Conservation (phyloP, 2,329 filamentous ascomycete species). For the Sphaerulina musiva region DNA sequence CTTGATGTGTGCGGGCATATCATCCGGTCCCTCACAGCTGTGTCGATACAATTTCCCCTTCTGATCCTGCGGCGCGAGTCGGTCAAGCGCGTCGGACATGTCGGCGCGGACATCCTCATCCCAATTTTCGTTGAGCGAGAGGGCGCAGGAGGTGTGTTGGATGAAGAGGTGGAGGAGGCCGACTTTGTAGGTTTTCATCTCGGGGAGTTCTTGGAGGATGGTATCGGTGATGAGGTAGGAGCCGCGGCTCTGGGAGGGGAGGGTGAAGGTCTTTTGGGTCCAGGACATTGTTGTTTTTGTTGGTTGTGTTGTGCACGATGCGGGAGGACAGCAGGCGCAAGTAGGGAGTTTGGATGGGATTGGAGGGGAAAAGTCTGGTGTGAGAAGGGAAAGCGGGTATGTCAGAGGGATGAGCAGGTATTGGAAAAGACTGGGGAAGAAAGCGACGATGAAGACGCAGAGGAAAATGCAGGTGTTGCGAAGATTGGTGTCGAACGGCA, state of each 20-base stretch:
- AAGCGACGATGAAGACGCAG: slow-evolving; percentile 44
- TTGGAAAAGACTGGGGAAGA: slow-evolving; percentile 46
- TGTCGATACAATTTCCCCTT: slow-evolving; percentile 65
- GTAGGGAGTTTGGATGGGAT: slow-evolving; percentile 24
- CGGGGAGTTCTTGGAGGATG: slow-evolving; percentile 64
- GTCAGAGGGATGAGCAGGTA: slow-evolving; percentile 32
- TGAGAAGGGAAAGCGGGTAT: slow-evolving; percentile 23
- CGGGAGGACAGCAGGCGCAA: slow-evolving; percentile 33
- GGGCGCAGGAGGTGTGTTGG: slow-evolving; percentile 87
- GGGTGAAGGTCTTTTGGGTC: slow-evolving; percentile 77
- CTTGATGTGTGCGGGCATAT: slow-evolving; percentile 98
- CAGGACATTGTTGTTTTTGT: slow-evolving; percentile 48
- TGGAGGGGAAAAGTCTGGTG: slow-evolving; percentile 31
- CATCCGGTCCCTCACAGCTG: slow-evolving; percentile 76
- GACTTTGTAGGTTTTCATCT: slow-evolving; percentile 75
- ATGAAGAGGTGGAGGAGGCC: slow-evolving; percentile 84
- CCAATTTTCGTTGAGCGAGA: slow-evolving; percentile 89
- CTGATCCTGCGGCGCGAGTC: slow-evolving; percentile 75
- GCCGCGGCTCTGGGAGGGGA: slow-evolving; percentile 70
- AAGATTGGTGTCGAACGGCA: slow-evolving; percentile 27
- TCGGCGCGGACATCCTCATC: slow-evolving; percentile 71
- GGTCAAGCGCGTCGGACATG: slow-evolving; percentile 93
- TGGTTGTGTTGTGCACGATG: slow-evolving; percentile 21
- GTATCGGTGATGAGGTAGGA: slow-evolving; percentile 83
- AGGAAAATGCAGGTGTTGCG: slow-evolving; percentile 43